Percentiles rank a stretch among this genome's conserved stretches.
These are phyloP conservation scores for Candida broadrunensis DNA, from an alignment of 805 yeast genomes.

Conservation along the genomic window DNA sequence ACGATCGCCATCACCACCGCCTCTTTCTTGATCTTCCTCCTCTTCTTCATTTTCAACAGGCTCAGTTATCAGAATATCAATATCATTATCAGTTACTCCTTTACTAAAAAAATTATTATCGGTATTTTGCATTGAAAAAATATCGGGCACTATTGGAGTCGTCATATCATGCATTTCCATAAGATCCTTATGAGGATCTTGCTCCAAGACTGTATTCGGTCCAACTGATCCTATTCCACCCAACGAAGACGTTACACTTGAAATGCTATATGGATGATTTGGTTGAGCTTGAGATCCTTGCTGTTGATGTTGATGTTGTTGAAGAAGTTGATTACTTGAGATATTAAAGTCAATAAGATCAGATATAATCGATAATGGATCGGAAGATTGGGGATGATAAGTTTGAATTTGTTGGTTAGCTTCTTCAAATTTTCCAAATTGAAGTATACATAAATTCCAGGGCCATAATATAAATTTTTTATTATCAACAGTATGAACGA, in stretches of 20 bases:
- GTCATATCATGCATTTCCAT: slow-evolving; percentile 8
- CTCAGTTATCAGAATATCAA: slow-evolving; percentile 1
- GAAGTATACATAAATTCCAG: slow-evolving; percentile 59
- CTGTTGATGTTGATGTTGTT: slow-evolving; percentile 2
- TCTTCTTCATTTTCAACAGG: no score
- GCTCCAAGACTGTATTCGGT: background rate
- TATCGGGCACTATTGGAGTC: slow-evolving; percentile 11
- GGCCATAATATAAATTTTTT: slow-evolving; percentile 72
- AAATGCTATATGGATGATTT: slow-evolving; percentile 5
- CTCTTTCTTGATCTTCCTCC: background rate
- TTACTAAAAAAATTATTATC: slow-evolving; percentile 12
- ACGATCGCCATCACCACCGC: background rate
- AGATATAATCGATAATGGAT: slow-evolving; percentile 32
- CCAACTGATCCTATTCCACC: slow-evolving; percentile 14
- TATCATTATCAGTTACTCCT: slow-evolving; percentile 2
- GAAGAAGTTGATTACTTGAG: slow-evolving; percentile 13
- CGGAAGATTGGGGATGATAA: slow-evolving; percentile 13
- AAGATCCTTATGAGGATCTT: background rate
- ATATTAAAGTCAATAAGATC: slow-evolving; percentile 35
- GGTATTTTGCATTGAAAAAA: slow-evolving; percentile 10
- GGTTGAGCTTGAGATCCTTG: slow-evolving; percentile 8
- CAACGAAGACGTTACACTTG: slow-evolving; percentile 16
- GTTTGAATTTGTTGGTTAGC: slow-evolving; percentile 8
- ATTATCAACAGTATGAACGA: slow-evolving; percentile 50
- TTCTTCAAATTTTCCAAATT: slow-evolving; percentile 36